Conservation (phyloP, 1,139 yeast genomes). For the Yamadazyma siamensis region DNA sequence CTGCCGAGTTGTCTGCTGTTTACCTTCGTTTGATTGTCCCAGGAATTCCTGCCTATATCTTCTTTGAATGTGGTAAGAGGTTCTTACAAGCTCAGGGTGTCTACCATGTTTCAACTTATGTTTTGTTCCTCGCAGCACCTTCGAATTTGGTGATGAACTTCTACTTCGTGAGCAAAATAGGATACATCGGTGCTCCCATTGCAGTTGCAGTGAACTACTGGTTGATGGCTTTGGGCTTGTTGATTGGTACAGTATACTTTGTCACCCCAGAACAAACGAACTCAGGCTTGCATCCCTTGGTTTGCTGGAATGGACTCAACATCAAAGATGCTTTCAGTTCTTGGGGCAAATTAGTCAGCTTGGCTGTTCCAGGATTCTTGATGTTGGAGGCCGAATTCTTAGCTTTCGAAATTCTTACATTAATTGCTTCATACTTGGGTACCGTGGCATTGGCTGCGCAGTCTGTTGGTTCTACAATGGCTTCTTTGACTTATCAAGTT, state of each 20-base stretch:
- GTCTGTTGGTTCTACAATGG: conserved; percentile 55
- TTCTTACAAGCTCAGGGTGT: conserved; percentile 54
- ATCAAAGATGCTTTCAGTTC: conserved; percentile 33
- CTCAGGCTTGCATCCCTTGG: conserved; percentile 37
- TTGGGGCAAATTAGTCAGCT: conserved; percentile 45
- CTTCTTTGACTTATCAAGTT: conserved; percentile 48
- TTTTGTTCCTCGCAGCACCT: conserved; percentile 51
- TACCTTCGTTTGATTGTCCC: conserved; percentile 48
- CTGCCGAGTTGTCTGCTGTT: conserved; percentile 51
- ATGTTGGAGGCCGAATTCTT: conserved; percentile 61
- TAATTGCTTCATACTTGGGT: conserved; percentile 54
- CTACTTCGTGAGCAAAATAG: conserved; percentile 30
- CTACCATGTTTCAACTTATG: conserved; percentile 50
- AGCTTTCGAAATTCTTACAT: conserved; percentile 55
- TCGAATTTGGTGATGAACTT: conserved; percentile 49
- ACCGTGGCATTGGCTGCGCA: conserved; percentile 56
- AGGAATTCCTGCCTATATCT: conserved; percentile 55
- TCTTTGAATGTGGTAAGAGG: conserved; percentile 53
- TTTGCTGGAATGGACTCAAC: conserved; percentile 39
- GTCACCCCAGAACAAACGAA: conserved; percentile 40
- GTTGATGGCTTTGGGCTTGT: conserved; percentile 50
- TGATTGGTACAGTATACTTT: conserved; percentile 34
- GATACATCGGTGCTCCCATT: conserved; percentile 56
- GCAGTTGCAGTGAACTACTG: conserved; percentile 58
- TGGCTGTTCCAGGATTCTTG: conserved; percentile 55